Evolutionary conservation across 1,284 basidiomycete genomes (phyloP).

Genomic region (Trametes sp.): DNA sequence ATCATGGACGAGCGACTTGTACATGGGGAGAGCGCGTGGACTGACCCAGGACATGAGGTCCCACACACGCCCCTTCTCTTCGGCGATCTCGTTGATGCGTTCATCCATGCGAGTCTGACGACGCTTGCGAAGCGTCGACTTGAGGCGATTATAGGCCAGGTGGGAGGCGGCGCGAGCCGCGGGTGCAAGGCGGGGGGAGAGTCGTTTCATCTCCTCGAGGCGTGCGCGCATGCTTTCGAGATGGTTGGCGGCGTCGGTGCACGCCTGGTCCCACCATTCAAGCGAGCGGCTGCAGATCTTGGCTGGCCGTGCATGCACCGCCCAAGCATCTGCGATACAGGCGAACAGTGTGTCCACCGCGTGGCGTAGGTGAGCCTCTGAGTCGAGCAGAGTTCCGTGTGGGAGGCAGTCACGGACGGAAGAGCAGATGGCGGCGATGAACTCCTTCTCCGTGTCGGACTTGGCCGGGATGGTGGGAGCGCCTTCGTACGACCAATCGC

Average conservation of each 20-base stretch:
- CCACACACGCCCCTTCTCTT: slow-evolving; percentile 13
- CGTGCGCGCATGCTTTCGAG: neutral
- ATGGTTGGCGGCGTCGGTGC: neutral
- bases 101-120: slow-evolving; percentile 8
- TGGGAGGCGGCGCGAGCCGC: neutral
- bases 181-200: neutral
- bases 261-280: slow-evolving; percentile 10
- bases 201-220: neutral
- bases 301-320: neutral
- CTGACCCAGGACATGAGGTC: slow-evolving; percentile 11
- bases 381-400: neutral
- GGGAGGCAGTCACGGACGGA: neutral
- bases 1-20: slow-evolving; percentile 11
- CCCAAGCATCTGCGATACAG: slow-evolving; percentile 4
- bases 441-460: slow-evolving; percentile 7
- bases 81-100: slow-evolving; percentile 7
- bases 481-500: slow-evolving; percentile 9
- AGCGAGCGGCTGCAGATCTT: slow-evolving; percentile 1
- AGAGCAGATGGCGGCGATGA: neutral
- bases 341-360: neutral
- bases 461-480: slow-evolving; percentile 1
- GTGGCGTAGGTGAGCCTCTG: neutral
- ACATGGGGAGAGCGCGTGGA: slow-evolving; percentile 12
- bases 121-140: slow-evolving; percentile 2
- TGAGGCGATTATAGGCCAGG: neutral